Conservation (phyloP, 2,329 filamentous ascomycete species). For the Allantophomopsis lycopodina region DNA sequence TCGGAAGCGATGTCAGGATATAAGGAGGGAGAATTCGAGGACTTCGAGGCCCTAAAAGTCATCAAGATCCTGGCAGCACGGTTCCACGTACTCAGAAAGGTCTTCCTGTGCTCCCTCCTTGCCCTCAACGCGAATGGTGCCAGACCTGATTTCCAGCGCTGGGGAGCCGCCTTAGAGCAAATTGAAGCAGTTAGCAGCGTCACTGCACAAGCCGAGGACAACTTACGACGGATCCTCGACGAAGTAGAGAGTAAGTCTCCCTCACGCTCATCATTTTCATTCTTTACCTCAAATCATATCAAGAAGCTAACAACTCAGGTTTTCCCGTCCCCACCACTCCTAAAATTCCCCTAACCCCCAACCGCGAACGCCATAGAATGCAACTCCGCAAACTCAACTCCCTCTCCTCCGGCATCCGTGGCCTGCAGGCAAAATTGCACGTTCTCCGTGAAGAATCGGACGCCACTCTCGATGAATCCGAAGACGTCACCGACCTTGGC, state of each 20-base stretch:
- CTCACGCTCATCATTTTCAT: neutral
- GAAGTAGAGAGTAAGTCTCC: constrained; percentile 62
- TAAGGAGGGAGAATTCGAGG: constrained; percentile 54
- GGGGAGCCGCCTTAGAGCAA: constrained; percentile 65
- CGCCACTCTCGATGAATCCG: constrained; percentile 59
- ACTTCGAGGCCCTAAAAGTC: constrained; percentile 62
- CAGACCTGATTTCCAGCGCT: constrained; percentile 61
- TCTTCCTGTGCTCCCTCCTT: constrained; percentile 79
- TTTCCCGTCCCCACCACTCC: constrained; percentile 42
- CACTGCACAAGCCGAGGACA: constrained; percentile 48
- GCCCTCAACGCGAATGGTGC: constrained; percentile 75
- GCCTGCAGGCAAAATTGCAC: constrained; percentile 88
- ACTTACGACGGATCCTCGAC: constrained; percentile 53
- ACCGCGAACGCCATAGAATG: constrained; percentile 71
- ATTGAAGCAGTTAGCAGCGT: constrained; percentile 51
- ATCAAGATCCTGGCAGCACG: constrained; percentile 73
- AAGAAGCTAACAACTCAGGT: constrained; percentile 22
- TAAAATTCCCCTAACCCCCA: constrained; percentile 49
- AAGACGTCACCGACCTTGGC: constrained; percentile 62
- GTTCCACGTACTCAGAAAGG: constrained; percentile 67
- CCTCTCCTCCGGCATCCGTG: constrained; percentile 79
- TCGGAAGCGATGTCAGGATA: constrained; percentile 55
- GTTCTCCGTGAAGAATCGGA: constrained; percentile 83
- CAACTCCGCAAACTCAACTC: constrained; percentile 82
- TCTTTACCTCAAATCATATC: neutral